Evolutionary conservation across 768 basidiomycete species (phyloP).

Genomic region (Nevesoporus exiguus): DNA sequence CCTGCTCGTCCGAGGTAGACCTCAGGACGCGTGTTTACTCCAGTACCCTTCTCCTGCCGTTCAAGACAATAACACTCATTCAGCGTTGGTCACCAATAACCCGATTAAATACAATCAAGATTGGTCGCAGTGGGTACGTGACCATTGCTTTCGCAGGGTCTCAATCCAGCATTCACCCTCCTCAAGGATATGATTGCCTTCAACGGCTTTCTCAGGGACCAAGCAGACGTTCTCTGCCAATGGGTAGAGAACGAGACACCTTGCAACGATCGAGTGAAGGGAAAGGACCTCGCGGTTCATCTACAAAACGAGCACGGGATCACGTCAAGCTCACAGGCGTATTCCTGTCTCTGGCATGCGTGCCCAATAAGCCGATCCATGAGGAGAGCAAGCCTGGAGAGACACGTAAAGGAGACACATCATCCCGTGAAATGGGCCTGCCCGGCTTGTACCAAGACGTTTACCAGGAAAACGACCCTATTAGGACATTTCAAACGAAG

Average conservation of each 20-base stretch:
- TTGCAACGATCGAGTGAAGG: slow-evolving; percentile 3
- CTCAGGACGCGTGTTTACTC: neutral
- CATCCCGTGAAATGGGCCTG: neutral
- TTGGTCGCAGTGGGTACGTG: neutral
- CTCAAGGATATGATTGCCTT: slow-evolving; percentile 3
- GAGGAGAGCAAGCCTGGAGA: slow-evolving; percentile 3
- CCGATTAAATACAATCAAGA: neutral
- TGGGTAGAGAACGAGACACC: neutral
- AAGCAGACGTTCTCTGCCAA: neutral
- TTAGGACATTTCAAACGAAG: neutral
- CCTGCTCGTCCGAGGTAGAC: too few species aligned
- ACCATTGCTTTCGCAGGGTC: neutral
- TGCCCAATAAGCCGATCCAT: neutral
- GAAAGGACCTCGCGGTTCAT: neutral
- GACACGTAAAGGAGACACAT: slow-evolving; percentile 3
- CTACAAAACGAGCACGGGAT: neutral
- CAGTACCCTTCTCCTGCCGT: neutral
- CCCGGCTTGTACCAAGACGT: neutral
- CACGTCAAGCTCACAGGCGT: neutral
- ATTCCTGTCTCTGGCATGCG: neutral
- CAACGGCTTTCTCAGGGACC: neutral
- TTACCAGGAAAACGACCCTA: slow-evolving; percentile 3
- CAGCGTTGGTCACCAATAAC: neutral
- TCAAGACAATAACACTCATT: neutral
- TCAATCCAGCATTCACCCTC: neutral